Evolutionary conservation across 108 stramenopile genomes (phyloP).

Genomic region (Skeletonema potamos): DNA sequence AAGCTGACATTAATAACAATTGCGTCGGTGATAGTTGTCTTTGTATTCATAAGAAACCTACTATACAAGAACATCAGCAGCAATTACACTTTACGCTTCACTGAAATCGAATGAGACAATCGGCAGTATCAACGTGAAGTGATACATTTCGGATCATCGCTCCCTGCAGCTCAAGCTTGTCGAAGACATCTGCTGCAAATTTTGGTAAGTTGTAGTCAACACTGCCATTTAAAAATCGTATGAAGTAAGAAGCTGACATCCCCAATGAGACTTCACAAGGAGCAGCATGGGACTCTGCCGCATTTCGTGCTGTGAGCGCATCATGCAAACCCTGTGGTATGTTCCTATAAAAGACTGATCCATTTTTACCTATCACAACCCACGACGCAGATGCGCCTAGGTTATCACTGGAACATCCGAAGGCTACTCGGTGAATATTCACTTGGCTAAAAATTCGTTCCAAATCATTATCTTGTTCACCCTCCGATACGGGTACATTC

Average conservation of each 20-base stretch:
- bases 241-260: constrained; percentile 67
- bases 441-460: constrained; percentile 53
- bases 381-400: constrained; percentile 46
- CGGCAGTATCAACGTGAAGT: constrained; percentile 26
- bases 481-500: constrained; percentile 28
- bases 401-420: constrained; percentile 38
- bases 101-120: constrained; percentile 41
- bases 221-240: constrained; percentile 73
- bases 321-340: constrained; percentile 65
- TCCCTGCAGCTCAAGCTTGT: constrained; percentile 52
- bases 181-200: constrained; percentile 54
- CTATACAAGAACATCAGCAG: too few species aligned
- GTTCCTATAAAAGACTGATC: constrained; percentile 74
- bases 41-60: too few species aligned
- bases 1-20: too few species aligned
- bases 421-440: constrained; percentile 73
- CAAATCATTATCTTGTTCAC: constrained; percentile 52
- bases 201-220: constrained; percentile 76
- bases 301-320: constrained; percentile 42
- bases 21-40: too few species aligned
- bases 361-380: constrained; percentile 72
- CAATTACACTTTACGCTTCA: not conserved
- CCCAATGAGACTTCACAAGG: constrained; percentile 78
- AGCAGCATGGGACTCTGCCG: constrained; percentile 36
- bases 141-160: constrained; percentile 21